Base-by-base conservation (phyloP, 2,329 filamentous ascomycete genomes). In the Colletotrichum phormii region DNA sequence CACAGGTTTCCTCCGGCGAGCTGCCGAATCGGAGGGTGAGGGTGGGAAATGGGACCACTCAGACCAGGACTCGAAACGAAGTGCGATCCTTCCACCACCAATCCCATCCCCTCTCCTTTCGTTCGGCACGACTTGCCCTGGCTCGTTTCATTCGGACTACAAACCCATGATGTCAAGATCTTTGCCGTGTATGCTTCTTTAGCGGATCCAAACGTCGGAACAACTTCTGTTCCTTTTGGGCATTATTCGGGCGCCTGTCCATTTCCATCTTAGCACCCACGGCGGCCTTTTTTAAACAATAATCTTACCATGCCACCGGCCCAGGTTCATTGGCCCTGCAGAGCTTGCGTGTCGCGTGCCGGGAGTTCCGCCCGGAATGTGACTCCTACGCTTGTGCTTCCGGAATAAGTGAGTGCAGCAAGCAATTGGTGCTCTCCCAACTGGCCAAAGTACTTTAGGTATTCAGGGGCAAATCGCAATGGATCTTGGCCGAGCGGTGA, bases 171-270 rank as follows among this genome's bases (percentile, higher is more conserved):
- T 51, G 51, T 59, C 65, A 67, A 53, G 59, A 69, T 68, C 53
- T 64, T n/a, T 31, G 29, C 18, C n/a, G 26, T 51, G 1, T 22
- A 35, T 65, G 64, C 69, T 72, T 72, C 69, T 72, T 72, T 72
- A 69, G 69, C 64, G 64, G 69, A 72, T 65, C 64, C 61, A 37
- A 26, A 18, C 42, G 35, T 24, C 59, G 46, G 24, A 12, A 62
- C 42, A 22, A 49, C n/a, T n/a, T 49, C 8, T 49, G 22, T n/a
- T 24, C n/a, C 46, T 13, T 6, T 46, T 51, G 57, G 29, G 4
- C n/a, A 31, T 33, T 46, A 31, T 12, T 13, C 35, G 24, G 49
- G n/a, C 31, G 33, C 26, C 18, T 49, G 18, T 49, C 42, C 42
- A n/a, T 31, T 29, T 22, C 18, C 18, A 24, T 31, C 15, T 29